Conservation (phyloP, 768 basidiomycete species). For the Glaciozyma antarctica region DNA sequence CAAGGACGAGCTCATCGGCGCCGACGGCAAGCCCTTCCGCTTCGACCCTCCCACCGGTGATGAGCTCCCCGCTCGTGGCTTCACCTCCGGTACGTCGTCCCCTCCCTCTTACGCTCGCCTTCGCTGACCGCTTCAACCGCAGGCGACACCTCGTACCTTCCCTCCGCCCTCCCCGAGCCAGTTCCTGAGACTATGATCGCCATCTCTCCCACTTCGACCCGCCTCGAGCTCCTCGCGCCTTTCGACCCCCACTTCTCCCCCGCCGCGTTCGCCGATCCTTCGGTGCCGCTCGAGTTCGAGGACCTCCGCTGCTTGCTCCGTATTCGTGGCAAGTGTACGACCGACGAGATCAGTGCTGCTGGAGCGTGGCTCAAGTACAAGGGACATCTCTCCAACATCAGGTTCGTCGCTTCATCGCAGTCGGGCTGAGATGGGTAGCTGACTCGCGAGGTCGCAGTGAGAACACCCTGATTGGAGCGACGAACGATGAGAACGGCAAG, state of each 20-base stretch:
- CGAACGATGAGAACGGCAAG: slow-evolving; percentile 85
- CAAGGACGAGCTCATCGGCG: slow-evolving; percentile 58
- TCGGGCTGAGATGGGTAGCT: too few species aligned
- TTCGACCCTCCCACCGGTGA: slow-evolving; percentile 76
- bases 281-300: slow-evolving; percentile 60
- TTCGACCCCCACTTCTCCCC: slow-evolving; percentile 65
- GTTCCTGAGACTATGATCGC: slow-evolving; percentile 65
- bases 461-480: slow-evolving; percentile 33
- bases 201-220: slow-evolving; percentile 67
- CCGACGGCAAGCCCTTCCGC: slow-evolving; percentile 68
- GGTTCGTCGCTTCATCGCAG: slow-evolving; percentile 10
- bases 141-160: slow-evolving; percentile 60
- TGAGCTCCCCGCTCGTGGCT: slow-evolving; percentile 73
- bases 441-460: slow-evolving; percentile 5
- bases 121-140: not conserved
- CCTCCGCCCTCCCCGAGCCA: slow-evolving; percentile 61
- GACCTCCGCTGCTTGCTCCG: slow-evolving; percentile 74
- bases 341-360: slow-evolving; percentile 96
- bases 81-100: slow-evolving; percentile 52
- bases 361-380: slow-evolving; percentile 99
- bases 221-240: slow-evolving; percentile 76
- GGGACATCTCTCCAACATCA: slow-evolving; percentile 41
- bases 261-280: slow-evolving; percentile 32
- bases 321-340: slow-evolving; percentile 96
- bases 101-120: slow-evolving; percentile 31